Base-by-base conservation (phyloP, 345 rosid species). In the Anacardium occidentale region DNA sequence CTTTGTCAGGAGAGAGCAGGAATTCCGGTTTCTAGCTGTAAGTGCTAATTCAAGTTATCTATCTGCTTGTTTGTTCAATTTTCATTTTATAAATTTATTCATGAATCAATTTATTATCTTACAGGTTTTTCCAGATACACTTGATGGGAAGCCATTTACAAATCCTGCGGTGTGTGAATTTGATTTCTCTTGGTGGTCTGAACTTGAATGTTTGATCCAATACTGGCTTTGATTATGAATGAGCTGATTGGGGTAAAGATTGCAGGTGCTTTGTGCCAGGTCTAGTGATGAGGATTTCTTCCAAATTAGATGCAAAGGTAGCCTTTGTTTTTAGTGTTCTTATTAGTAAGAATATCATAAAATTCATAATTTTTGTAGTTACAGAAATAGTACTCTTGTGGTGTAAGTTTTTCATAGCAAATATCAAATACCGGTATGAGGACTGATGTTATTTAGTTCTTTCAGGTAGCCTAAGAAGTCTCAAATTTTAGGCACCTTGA, bases 11-110 rank as follows among this genome's bases (percentile, higher is more conserved):
- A 85, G 98, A 73, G 98, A 94, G 79, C 91, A 76, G 8, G 98
- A 94, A 70, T 94, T 91, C 62, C 81, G 94, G 17, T 91, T 94
- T 84, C 86, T 91, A 25, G 88, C 97, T 62, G 98, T 94, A 82
- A 88, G 97, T 87, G 97, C 86, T 74, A 5, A 50, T 37, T 80
- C 82, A 2, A n/a, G 34, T 29, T 45, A 37, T 8, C 1, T 1
- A 6, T 47, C 53, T n/a, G 14, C 47, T 68, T 74, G 14, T 22
- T 52, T 57, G 22, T n/a, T 52, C 11, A 6, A 64, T 56, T n/a
- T 48, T 14, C 17, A 29, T 6, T 18, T 67, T 18, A 44, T 21
- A 15, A 22, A 2, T 65, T 50, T 52, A 3, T 61, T 58, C 34
- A 5, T 69, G 62, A 21, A 25, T 50, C 17, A 14, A 12, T 67